Percentiles rank a stretch among this genome's conserved stretches.
Conservation (phyloP, 2,329 filamentous ascomycete species). For the Pseudopyricularia cyperi region DNA sequence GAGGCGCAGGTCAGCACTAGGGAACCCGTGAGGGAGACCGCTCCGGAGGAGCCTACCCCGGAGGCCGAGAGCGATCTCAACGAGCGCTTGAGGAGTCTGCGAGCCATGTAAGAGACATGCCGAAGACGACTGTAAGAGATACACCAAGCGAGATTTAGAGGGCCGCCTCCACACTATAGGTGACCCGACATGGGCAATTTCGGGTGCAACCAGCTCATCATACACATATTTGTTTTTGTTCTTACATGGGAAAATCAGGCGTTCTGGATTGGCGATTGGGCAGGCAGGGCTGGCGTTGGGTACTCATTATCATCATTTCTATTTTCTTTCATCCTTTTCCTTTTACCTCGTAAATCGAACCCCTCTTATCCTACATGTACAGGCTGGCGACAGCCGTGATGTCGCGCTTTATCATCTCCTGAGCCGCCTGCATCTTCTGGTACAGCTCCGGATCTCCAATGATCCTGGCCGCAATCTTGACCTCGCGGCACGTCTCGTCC, state of each 20-base stretch:
- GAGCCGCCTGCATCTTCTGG: constrained; percentile 91
- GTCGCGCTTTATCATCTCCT: constrained; percentile 95
- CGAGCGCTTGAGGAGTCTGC: constrained; percentile 42
- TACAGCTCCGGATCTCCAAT: constrained; percentile 90
- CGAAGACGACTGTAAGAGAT: background rate
- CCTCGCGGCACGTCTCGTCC: constrained; percentile 92
- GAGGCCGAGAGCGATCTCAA: constrained; percentile 68
- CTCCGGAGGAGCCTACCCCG: constrained; percentile 53
- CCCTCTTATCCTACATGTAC: constrained; percentile 53
- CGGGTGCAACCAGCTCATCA: background rate
- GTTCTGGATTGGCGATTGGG: background rate
- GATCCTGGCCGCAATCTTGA: constrained; percentile 91
- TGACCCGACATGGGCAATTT: no score
- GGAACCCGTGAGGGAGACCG: constrained; percentile 39
- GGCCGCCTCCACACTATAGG: no score
- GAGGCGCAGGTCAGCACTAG: constrained; percentile 40
- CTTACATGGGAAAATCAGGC: background rate
- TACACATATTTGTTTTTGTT: background rate
- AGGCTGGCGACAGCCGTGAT: constrained; percentile 81
- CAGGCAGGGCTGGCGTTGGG: background rate
- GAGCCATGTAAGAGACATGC: constrained; percentile 19
- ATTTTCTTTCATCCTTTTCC: background rate
- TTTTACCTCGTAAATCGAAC: background rate
- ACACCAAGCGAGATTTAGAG: no score
- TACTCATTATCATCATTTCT: background rate